These are phyloP conservation scores for Monosporascus sp. DNA, from an alignment of 2,329 filamentous ascomycete species.

Conservation along the genomic window DNA sequence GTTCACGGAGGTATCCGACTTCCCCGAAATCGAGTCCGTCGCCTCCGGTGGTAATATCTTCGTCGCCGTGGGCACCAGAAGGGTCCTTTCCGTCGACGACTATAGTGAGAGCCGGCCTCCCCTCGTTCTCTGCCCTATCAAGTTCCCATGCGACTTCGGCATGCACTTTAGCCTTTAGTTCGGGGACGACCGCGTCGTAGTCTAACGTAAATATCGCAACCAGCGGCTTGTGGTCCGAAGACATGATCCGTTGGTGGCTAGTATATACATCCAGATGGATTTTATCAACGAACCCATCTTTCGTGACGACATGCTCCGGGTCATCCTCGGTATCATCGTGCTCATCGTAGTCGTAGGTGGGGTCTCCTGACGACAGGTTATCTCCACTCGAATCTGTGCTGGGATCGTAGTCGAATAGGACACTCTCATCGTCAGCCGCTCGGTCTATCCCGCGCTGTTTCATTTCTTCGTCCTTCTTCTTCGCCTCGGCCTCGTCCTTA, in stretches of 20 bases:
- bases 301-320: conserved; percentile 46
- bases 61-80: conserved; percentile 23
- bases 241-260: conserved; percentile 82
- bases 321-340: conserved; percentile 43
- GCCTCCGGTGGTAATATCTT: conserved; percentile 34
- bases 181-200: conserved; percentile 80
- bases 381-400: conserved; percentile 59
- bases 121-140: conserved; percentile 88
- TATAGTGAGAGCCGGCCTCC: conserved; percentile 73
- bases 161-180: conserved; percentile 77
- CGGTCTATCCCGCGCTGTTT: conserved; percentile 70
- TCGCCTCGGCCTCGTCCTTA: conserved; percentile 58
- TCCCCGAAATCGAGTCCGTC: conserved; percentile 74
- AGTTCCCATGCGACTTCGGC: conserved; percentile 82
- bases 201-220: conserved; percentile 76
- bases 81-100: conserved; percentile 62
- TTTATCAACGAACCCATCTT: conserved; percentile 50
- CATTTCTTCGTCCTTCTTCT: conserved; percentile 78
- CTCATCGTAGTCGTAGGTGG: conserved; percentile 56
- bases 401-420: conserved; percentile 87
- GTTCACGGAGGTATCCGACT: conserved; percentile 62
- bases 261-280: conserved; percentile 64
- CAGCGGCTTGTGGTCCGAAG: conserved; percentile 93
- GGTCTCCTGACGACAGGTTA: conserved; percentile 29
- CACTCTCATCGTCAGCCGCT: conserved; percentile 69